Percentiles rank a stretch among this genome's conserved stretches.
Evolutionary conservation across 192 early-diverging fungal genomes (phyloP).

Genomic region (Thamnidium elegans): DNA sequence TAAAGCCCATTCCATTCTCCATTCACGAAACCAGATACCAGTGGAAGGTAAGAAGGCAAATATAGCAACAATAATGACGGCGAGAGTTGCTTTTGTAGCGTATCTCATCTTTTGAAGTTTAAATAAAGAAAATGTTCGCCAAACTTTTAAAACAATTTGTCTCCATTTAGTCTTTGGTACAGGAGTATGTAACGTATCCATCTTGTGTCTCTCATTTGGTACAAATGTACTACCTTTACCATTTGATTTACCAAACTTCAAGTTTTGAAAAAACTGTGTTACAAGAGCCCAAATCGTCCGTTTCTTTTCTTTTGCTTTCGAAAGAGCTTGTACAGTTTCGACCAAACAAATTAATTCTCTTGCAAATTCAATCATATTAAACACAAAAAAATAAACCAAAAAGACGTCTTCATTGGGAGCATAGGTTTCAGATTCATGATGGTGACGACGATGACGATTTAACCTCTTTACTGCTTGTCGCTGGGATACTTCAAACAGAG

Average conservation of each 20-base stretch:
- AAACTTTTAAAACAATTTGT: slow-evolving; percentile 47
- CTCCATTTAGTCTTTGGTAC: slow-evolving; percentile 46
- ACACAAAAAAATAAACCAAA: slow-evolving; percentile 74
- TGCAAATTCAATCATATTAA: slow-evolving; percentile 74
- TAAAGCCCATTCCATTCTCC: slow-evolving; percentile 74
- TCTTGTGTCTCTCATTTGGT: slow-evolving; percentile 34
- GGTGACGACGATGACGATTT: slow-evolving; percentile 36
- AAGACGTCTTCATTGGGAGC: slow-evolving; percentile 61
- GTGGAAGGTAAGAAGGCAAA: slow-evolving; percentile 61
- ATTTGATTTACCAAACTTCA: background rate
- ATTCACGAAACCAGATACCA: slow-evolving; percentile 49
- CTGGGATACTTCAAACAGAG: slow-evolving; percentile 50
- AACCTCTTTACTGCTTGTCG: slow-evolving; percentile 40
- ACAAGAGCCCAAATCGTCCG: too few relatives aligned
- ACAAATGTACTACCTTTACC: slow-evolving; percentile 15
- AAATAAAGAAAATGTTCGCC: slow-evolving; percentile 58
- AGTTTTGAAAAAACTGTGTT: too few relatives aligned
- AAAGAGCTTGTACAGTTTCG: slow-evolving; percentile 17
- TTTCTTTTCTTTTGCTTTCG: background rate
- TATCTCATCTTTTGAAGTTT: slow-evolving; percentile 66
- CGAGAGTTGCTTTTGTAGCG: slow-evolving; percentile 68
- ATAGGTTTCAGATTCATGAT: slow-evolving; percentile 20
- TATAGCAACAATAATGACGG: slow-evolving; percentile 56
- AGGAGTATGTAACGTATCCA: slow-evolving; percentile 58
- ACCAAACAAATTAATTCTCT: slow-evolving; percentile 60